Evolutionary conservation across 1,284 basidiomycete species (phyloP), one percentile per base, ranked within the genome.

Genomic region (Ceratobasidium sp.): DNA sequence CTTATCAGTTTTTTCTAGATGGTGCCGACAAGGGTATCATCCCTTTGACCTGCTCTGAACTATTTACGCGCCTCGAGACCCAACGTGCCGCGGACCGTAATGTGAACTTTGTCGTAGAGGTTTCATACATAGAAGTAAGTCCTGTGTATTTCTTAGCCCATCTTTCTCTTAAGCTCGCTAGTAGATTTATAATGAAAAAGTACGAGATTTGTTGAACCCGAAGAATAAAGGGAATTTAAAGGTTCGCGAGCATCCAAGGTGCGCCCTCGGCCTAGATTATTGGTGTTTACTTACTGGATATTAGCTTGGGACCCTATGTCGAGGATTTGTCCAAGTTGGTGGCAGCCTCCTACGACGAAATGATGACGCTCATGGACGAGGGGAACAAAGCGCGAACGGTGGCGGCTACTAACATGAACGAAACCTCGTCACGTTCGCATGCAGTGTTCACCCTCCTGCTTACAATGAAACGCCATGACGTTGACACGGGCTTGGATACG

Each of bases 401-500:
- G 11, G 98, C 98, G 11, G 97, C 98, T 24, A 99, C 98, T 27
- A 95, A 98, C 83, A 99, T 99, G 98, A 99, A 99, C 83, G 98
- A 99, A 84, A 98, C 98, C 29, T 98, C 96, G 5, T 98, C 95
- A 9, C 93, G 98, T 80, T 98, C 96, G 13, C 98, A 99, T 84
- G 95, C 96, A 2, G 96, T 99, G 43, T 99, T 99, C 81, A 98
- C 96, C 13, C 87, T 99, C 51, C 88, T 98, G 74, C 86, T 98
- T 71, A 94, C 93, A 22, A 96, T 96, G 88, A 96, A 93, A 84
- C 88, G 88, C 73, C 91, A 91, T 76, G 96, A 98, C 80, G 84
- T 86, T 6, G 87, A 87, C 46, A 95, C 93, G 0, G 93, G 93
- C 77, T 86, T 98, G 81, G 92, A 93, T 77, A 97, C 95, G 0